Conservation (phyloP, 306 rosid genomes). For the Vigna radiata region DNA sequence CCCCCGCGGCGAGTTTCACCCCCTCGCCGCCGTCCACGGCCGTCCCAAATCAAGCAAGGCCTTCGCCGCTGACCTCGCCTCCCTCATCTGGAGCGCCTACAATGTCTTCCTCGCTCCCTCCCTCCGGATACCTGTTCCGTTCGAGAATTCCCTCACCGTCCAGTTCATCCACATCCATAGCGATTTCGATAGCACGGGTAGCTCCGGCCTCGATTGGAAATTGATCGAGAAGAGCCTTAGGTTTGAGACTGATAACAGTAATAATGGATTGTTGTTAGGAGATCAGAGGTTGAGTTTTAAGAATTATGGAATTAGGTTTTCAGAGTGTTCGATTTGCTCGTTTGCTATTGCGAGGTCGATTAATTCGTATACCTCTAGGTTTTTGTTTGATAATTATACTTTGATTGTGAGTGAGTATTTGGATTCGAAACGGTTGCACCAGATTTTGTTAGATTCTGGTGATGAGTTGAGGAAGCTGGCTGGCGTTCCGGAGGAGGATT, state of each 20-base stretch:
- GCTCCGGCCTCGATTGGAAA: slow-evolving; percentile 72
- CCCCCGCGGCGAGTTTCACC: slow-evolving; percentile 91
- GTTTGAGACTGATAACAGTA: slow-evolving; percentile 52
- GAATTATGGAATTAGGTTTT: slow-evolving; percentile 56
- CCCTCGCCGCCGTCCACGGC: slow-evolving; percentile 76
- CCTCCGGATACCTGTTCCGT: slow-evolving; percentile 75
- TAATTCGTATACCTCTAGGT: slow-evolving; percentile 87
- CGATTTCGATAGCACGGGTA: slow-evolving; percentile 35
- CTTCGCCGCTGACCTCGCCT: slow-evolving; percentile 76
- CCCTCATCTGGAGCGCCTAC: slow-evolving; percentile 79
- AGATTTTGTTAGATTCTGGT: slow-evolving; percentile 72
- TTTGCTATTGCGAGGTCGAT: slow-evolving; percentile 78
- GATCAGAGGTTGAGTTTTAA: slow-evolving; percentile 75
- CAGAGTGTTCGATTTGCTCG: slow-evolving; percentile 66
- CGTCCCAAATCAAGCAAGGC: slow-evolving; percentile 73
- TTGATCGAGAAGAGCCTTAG: slow-evolving; percentile 64
- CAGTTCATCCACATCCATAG: slow-evolving; percentile 71
- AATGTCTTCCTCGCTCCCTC: slow-evolving; percentile 90
- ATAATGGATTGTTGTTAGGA: slow-evolving; percentile 61
- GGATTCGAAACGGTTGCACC: slow-evolving; percentile 91
- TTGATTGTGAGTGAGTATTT: slow-evolving; percentile 94
- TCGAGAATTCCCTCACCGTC: slow-evolving; percentile 69
- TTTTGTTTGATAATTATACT: slow-evolving; percentile 85
- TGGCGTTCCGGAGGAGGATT: slow-evolving; percentile 71
- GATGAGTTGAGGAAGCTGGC: slow-evolving; percentile 73